Conservation (phyloP, 163 green algal genomes). For the Chlorella variabilis region DNA sequence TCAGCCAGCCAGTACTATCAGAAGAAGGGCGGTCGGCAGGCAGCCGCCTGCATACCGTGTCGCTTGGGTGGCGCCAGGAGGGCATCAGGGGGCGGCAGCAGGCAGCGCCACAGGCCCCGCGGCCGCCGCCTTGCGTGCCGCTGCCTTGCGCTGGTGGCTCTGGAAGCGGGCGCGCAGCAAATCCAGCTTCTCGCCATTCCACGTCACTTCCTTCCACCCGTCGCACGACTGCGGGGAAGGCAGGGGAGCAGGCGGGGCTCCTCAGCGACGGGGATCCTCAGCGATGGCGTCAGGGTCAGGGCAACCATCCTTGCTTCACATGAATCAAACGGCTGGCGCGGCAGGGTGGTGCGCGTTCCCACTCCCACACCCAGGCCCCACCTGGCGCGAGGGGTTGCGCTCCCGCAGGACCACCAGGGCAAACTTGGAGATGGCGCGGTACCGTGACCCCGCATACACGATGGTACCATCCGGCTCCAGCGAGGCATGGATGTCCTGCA, state of each 20-base stretch:
- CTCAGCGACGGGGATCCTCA: too few relatives aligned
- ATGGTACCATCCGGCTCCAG: slow-evolving; percentile 51
- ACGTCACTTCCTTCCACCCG: slow-evolving; percentile 65
- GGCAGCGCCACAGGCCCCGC: too few relatives aligned
- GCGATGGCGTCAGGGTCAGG: too few relatives aligned
- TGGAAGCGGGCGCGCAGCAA: slow-evolving; percentile 35
- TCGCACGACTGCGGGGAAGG: slow-evolving; percentile 50
- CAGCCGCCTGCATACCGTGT: too few relatives aligned
- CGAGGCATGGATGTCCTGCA: slow-evolving; percentile 32
- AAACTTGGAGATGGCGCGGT: slow-evolving; percentile 64
- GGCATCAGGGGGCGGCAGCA: not conserved
- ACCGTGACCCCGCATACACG: slow-evolving; percentile 43
- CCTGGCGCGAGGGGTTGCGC: slow-evolving; percentile 57
- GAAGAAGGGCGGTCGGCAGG: too few relatives aligned
- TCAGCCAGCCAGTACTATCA: too few relatives aligned
- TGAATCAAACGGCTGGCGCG: too few relatives aligned
- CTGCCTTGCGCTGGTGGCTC: slow-evolving; percentile 25
- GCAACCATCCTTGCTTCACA: too few relatives aligned
- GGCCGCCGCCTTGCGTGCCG: not conserved
- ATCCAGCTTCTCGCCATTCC: slow-evolving; percentile 61
- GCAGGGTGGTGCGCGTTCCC: too few relatives aligned
- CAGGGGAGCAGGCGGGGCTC: not conserved
- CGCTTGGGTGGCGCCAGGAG: too few relatives aligned
- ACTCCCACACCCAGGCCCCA: not conserved
- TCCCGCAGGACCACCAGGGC: slow-evolving; percentile 60